phyloP scores from a whole-genome alignment of 1,284 basidiomycete species.

The Pseudozyma thailandica region DNA sequence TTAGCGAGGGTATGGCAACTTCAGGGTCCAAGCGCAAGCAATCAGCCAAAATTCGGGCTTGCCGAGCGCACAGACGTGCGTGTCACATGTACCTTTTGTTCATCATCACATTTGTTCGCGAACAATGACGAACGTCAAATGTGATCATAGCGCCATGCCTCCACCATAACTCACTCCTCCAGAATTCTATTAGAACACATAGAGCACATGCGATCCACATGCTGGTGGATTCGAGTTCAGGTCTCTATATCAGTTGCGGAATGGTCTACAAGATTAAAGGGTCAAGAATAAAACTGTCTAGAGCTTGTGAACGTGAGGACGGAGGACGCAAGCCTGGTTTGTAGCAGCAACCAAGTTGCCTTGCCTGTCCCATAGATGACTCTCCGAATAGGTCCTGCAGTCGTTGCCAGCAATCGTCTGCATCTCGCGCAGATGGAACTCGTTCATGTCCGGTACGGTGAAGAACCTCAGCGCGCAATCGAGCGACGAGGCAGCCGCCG shows the following conservation, averaged over 20 bases:
- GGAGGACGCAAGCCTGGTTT: conserved; percentile 50
- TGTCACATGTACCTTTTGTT: neutral
- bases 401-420: conserved; percentile 41
- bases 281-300: neutral
- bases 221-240: too few relatives aligned
- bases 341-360: conserved; percentile 43
- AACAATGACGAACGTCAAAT: too few relatives aligned
- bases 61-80: conserved; percentile 9
- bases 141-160: too few relatives aligned
- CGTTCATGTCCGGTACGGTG: conserved; percentile 45
- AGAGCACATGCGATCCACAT: too few relatives aligned
- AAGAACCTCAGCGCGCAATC: conserved; percentile 63
- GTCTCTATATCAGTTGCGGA: too few relatives aligned
- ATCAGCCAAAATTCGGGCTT: neutral
- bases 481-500: conserved; percentile 47
- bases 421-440: conserved; percentile 55
- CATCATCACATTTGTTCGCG: neutral
- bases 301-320: conserved; percentile 21
- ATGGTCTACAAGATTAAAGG: too few relatives aligned
- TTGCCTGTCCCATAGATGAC: conserved; percentile 40
- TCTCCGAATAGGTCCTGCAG: conserved; percentile 52
- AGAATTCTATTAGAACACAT: too few relatives aligned
- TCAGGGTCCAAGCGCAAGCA: conserved; percentile 19
- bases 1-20: conserved; percentile 13
- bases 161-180: too few relatives aligned